Conservation (phyloP, 139 green algal species). For the Tetraselmis chui region DNA sequence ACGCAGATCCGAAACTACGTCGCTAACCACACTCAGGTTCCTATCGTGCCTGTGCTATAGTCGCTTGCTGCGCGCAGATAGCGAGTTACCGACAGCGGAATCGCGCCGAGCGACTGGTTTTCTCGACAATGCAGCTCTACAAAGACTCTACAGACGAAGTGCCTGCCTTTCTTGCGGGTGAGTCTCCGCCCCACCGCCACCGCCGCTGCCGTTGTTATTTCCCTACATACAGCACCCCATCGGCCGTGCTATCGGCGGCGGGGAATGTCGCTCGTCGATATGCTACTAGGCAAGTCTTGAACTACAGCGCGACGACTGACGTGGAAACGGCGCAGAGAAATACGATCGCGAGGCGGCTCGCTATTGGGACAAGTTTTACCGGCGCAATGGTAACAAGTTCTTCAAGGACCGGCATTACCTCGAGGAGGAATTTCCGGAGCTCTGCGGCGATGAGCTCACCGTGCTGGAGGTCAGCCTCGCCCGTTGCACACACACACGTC, state of each 20-base stretch:
- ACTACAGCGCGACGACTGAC: background rate
- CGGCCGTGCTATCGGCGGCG: background rate
- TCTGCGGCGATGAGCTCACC: background rate
- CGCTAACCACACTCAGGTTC: too few species aligned
- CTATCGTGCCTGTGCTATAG: too few species aligned
- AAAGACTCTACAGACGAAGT: background rate
- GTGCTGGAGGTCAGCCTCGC: background rate
- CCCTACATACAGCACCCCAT: too few species aligned
- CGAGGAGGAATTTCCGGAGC: slow-evolving; percentile 25
- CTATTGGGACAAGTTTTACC: slow-evolving; percentile 84
- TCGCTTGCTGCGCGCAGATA: too few species aligned
- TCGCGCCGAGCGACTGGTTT: too few species aligned
- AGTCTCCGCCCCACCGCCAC: too few species aligned
- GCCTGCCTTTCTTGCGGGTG: background rate
- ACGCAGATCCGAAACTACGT: too few species aligned
- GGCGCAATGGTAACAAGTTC: slow-evolving; percentile 59
- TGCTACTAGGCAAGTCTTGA: background rate
- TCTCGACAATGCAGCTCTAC: background rate
- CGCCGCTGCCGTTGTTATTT: too few species aligned
- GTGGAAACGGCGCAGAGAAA: slow-evolving; percentile 29
- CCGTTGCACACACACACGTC: too few species aligned
- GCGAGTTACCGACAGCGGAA: too few species aligned
- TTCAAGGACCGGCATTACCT: slow-evolving; percentile 88
- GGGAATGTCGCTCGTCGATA: background rate
- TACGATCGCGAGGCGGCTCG: slow-evolving; percentile 50